Evolutionary conservation across 1,284 basidiomycete genomes (phyloP).

Genomic region (Ustilago bromivora): DNA sequence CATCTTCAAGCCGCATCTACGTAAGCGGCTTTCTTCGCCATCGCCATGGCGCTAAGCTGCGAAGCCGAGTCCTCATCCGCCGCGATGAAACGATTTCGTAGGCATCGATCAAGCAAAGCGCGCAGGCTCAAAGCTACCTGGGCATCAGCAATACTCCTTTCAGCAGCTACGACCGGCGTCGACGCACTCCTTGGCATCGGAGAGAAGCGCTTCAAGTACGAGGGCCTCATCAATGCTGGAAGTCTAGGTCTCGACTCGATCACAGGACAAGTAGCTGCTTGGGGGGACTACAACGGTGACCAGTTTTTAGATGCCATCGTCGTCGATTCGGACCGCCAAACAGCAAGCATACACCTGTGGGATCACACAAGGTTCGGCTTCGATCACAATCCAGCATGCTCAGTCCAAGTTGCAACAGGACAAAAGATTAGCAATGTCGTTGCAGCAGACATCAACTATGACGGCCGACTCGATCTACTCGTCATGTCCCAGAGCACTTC

Average conservation of each 20-base stretch:
- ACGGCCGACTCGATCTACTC: conserved; percentile 88
- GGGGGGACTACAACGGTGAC: conserved; percentile 95
- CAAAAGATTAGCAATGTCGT: conserved; percentile 77
- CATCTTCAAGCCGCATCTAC: not conserved
- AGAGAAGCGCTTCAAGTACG: conserved; percentile 81
- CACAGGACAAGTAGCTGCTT: conserved; percentile 82
- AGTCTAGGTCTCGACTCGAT: conserved; percentile 78
- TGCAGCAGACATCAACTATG: conserved; percentile 91
- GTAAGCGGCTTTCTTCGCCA: not conserved
- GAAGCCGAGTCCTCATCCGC: conserved; percentile 38
- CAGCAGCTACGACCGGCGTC: conserved; percentile 15
- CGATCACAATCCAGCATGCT: conserved; percentile 72
- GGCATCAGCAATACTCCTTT: conserved; percentile 33
- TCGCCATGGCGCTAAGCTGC: conserved; percentile 32
- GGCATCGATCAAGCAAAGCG: conserved; percentile 12
- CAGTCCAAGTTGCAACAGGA: conserved; percentile 50
- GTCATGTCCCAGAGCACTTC: conserved; percentile 75
- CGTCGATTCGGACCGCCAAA: conserved; percentile 79
- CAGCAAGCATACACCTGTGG: conserved; percentile 84
- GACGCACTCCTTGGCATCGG: conserved; percentile 56
- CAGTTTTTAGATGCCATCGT: conserved; percentile 81
- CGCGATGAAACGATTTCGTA: conserved; percentile 16
- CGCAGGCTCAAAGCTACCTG: conserved; percentile 25
- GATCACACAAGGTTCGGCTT: conserved; percentile 78
- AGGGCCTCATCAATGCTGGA: conserved; percentile 84